These are phyloP conservation scores for Kodamaea jinghongensis DNA, from an alignment of 805 yeast species.

Conservation along the genomic window DNA sequence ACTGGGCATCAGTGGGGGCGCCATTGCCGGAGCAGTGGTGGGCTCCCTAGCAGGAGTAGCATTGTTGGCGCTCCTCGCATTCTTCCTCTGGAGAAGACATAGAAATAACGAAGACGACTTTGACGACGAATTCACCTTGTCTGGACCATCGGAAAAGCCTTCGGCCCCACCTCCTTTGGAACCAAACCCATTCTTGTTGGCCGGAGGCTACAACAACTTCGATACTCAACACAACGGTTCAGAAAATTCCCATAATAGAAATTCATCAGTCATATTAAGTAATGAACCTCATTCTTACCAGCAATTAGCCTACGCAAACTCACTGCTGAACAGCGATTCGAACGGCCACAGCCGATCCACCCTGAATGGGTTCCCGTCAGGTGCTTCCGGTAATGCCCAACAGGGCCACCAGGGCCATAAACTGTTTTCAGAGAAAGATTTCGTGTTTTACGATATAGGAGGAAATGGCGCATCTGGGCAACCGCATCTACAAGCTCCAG, in stretches of 20 bases:
- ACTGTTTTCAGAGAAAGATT: conserved; percentile 12
- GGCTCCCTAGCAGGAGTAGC: conserved; percentile 40
- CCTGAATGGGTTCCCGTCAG: conserved; percentile 6
- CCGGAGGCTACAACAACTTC: conserved; percentile 18
- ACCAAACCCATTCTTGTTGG: conserved; percentile 24
- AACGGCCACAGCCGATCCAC: conserved; percentile 14
- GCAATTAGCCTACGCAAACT: conserved; percentile 10
- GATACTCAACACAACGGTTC: conserved; percentile 8
- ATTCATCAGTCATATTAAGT: conserved; percentile 1
- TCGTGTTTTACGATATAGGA: conserved; percentile 9
- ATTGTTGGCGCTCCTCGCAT: conserved; percentile 20
- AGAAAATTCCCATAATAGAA: conserved; percentile 4
- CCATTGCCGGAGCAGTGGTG: conserved; percentile 43
- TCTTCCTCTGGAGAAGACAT: conserved; percentile 16
- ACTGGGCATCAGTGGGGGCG: conserved; percentile 31
- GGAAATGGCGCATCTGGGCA: conserved; percentile 1
- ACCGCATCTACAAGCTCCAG: conserved; percentile 17
- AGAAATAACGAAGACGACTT: conserved; percentile 19
- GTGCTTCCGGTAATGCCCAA: background rate
- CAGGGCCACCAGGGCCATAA: conserved; percentile 5
- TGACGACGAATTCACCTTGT: conserved; percentile 34
- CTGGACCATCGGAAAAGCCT: conserved; percentile 24
- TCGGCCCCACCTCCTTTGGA: conserved; percentile 12
- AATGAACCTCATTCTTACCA: conserved; percentile 12
- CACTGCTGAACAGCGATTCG: conserved; percentile 8